Evolutionary conservation across 192 early-diverging fungal genomes (phyloP), one percentile per base, ranked within the genome.

Genomic region (Rhizophagus clarus): DNA sequence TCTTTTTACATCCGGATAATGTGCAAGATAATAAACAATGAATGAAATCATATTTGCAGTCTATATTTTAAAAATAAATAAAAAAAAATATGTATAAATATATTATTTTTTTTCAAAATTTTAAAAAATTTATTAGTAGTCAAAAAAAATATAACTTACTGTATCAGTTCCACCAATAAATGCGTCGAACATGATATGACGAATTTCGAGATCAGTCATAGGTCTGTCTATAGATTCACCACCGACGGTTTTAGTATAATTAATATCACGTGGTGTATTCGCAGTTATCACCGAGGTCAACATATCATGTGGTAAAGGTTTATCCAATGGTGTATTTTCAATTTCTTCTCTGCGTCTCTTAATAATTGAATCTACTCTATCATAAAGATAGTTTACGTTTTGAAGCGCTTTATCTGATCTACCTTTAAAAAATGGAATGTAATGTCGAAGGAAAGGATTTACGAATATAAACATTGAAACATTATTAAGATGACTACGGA

Each of bases 151-250:
- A n/a, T n/a, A n/a, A 62, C 14, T 62, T 75, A 76, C 74, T 14
- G 74, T 61, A 61, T 76, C 56, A 61, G 37, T 76, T 60, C 26
- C 56, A 61, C 74, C 74, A 61, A 29, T 34, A 15, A 76, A 31
- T 14, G 42, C 24, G 12, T 76, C 74, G 34, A 76, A 24, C 49
- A 76, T 15, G 37, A 22, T 76, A 9, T n/a, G 24, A 61, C 61
- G 10, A 31, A 76, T 76, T 42, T 76, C 74, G 20, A 31, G 24
- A 61, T 76, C 56, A n/a, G 51, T 76, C 31, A 76, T 15, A 34
- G 74, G 49, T 63, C 61, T 31, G 8, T 40, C 37, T 3, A 34
- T 22, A 15, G 31, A 22, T 22, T 60, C 61, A 10, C 42, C 60
- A 61, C 14, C 61, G 10, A 26, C 24, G n/a, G 40, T 56, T n/a